phyloP scores from a whole-genome alignment of 345 rosid species.

The Hibiscus syriacus region DNA sequence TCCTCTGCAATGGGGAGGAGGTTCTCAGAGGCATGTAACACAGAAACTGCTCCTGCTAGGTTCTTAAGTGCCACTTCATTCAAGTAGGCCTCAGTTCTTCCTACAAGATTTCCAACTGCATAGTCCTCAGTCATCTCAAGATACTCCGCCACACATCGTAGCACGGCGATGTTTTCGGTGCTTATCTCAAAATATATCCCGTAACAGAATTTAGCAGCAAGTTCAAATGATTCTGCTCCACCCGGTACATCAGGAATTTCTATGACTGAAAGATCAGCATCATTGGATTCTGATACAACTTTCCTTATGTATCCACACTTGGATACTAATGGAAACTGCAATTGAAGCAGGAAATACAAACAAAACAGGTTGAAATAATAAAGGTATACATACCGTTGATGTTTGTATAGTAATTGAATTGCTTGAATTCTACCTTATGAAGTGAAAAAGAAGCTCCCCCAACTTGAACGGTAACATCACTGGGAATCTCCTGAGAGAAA shows the following conservation, averaged over 20 bases:
- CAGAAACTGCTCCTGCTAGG: conserved; percentile 60
- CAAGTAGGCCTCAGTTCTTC: conserved; percentile 69
- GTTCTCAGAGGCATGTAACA: conserved; percentile 49
- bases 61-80: conserved; percentile 71
- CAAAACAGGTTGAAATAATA: background rate
- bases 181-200: conserved; percentile 84
- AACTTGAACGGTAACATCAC: conserved; percentile 71
- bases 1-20: too few relatives aligned
- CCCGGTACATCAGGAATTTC: conserved; percentile 59
- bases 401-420: background rate
- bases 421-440: conserved; percentile 52
- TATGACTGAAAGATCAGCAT: conserved; percentile 46
- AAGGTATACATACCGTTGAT: background rate
- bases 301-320: conserved; percentile 73
- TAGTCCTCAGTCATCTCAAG: conserved; percentile 87
- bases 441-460: conserved; percentile 70
- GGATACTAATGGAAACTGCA: conserved; percentile 80
- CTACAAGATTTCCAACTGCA: conserved; percentile 58
- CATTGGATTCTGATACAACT: conserved; percentile 54
- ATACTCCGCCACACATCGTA: conserved; percentile 77
- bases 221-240: conserved; percentile 71
- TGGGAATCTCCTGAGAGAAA: conserved; percentile 87
- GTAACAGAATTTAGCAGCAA: conserved; percentile 85
- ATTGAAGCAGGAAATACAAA: background rate
- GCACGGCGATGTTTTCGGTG: conserved; percentile 67